phyloP scores from a whole-genome alignment of 1,284 basidiomycete genomes.

The Rhodotorula sp. region DNA sequence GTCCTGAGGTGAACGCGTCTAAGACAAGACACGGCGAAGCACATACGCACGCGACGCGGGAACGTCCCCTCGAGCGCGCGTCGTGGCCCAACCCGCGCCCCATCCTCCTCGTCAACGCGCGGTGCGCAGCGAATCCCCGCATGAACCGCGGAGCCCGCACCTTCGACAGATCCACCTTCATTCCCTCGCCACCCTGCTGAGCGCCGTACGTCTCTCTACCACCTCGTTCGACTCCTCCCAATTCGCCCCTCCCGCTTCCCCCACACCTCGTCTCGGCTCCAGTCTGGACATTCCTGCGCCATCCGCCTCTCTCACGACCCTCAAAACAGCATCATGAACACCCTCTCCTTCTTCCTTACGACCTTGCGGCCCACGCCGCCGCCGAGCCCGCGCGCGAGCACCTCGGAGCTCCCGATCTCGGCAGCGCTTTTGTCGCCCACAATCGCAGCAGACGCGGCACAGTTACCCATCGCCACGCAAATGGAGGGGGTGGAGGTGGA shows the following conservation, averaged over 20 bases:
- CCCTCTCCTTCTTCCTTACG: constrained; percentile 31
- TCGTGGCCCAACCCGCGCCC: no score
- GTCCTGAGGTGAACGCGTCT: no score
- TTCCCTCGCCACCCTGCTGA: no score
- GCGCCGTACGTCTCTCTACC: no score
- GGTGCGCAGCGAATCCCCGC: not conserved
- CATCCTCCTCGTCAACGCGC: not conserved
- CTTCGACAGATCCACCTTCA: not conserved
- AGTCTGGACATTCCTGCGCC: not conserved
- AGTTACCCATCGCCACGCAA: not conserved
- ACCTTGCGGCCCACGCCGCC: constrained; percentile 26
- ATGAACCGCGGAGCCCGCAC: not conserved
- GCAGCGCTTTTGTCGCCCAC: not conserved
- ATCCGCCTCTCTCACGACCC: not conserved
- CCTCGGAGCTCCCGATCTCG: constrained; percentile 19
- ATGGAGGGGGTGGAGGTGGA: not conserved
- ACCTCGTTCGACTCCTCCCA: no score
- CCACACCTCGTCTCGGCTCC: not conserved
- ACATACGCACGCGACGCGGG: no score
- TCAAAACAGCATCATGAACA: constrained; percentile 14
- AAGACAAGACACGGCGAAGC: no score
- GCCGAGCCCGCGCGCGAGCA: constrained; percentile 21
- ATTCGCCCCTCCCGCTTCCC: not conserved
- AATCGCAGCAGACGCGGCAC: not conserved
- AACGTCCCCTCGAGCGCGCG: no score